Evolutionary conservation across 2,329 filamentous ascomycete species (phyloP).

Genomic region (Raffaelea arxii): DNA sequence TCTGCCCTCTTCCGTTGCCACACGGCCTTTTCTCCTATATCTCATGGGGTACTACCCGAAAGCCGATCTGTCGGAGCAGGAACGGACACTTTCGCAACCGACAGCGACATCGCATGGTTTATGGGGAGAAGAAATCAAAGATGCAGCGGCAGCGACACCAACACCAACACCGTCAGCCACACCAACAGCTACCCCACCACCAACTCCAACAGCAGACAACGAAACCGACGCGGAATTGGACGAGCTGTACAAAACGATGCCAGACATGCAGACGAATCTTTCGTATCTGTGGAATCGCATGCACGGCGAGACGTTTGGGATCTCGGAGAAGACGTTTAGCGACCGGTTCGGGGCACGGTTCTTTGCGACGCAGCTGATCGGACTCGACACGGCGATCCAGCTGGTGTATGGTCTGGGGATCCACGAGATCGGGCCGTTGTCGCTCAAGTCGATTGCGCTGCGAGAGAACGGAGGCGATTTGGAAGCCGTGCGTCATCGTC

Average conservation of each 20-base stretch:
- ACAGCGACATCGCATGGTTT: no score
- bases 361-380: slow-evolving; percentile 65
- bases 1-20: slow-evolving; percentile 27
- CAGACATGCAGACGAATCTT: slow-evolving; percentile 5
- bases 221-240: no score
- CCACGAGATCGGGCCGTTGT: slow-evolving; percentile 61
- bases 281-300: slow-evolving; percentile 19
- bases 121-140: background rate
- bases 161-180: no score
- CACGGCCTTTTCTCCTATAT: slow-evolving; percentile 38
- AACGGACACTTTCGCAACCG: slow-evolving; percentile 21
- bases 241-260: no score
- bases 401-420: slow-evolving; percentile 63
- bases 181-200: no score
- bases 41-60: slow-evolving; percentile 34
- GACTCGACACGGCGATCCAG: slow-evolving; percentile 61
- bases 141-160: background rate
- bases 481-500: slow-evolving; percentile 44
- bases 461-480: slow-evolving; percentile 42
- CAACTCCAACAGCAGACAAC: no score
- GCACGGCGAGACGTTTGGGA: slow-evolving; percentile 28
- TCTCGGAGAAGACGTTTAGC: slow-evolving; percentile 41
- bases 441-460: slow-evolving; percentile 67
- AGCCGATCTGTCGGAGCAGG: slow-evolving; percentile 25
- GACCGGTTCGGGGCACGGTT: slow-evolving; percentile 68